Percentiles rank a stretch among this genome's conserved stretches.
These are phyloP conservation scores for Adansonia gregorii DNA, from an alignment of 441 rosid species.

Conservation along the genomic window DNA sequence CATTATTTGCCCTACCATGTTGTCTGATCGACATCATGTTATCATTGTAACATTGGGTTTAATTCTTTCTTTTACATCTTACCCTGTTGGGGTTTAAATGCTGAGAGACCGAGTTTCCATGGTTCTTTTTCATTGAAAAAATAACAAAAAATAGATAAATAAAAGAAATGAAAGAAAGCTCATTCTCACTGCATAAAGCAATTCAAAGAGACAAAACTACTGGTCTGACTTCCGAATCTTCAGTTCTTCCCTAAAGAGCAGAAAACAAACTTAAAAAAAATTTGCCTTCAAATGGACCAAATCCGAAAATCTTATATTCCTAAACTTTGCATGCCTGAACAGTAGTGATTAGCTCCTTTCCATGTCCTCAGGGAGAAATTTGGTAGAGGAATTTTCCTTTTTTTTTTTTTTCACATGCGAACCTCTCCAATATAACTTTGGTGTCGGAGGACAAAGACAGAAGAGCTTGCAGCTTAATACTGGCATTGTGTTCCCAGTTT, in stretches of 20 bases:
- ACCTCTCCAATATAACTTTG: constrained; percentile 11
- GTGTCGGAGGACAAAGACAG: not conserved
- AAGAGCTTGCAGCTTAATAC: not conserved
- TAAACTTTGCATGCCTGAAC: constrained; percentile 45
- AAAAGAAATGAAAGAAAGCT: constrained; percentile 40
- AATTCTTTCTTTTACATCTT: not conserved
- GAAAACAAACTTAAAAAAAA: constrained; percentile 36
- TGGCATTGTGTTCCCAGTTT: not conserved
- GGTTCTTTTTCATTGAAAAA: constrained; percentile 37
- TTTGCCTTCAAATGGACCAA: constrained; percentile 21
- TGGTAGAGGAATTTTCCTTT: too few relatives aligned
- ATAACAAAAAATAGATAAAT: constrained; percentile 26
- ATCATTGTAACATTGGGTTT: constrained; percentile 16
- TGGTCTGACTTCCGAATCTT: constrained; percentile 52
- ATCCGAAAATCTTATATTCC: constrained; percentile 28
- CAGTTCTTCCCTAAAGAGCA: constrained; percentile 34
- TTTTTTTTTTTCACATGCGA: constrained; percentile 13
- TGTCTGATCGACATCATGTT: not conserved
- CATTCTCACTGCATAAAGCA: constrained; percentile 50
- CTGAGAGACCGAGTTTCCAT: not conserved
- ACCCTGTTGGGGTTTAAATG: not conserved
- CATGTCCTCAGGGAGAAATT: constrained; percentile 30
- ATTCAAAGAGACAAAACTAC: constrained; percentile 38
- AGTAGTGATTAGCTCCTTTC: constrained; percentile 32
- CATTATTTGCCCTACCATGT: constrained; percentile 25